phyloP scores from a whole-genome alignment of 768 basidiomycete species.

The Mycena albidolilacea region DNA sequence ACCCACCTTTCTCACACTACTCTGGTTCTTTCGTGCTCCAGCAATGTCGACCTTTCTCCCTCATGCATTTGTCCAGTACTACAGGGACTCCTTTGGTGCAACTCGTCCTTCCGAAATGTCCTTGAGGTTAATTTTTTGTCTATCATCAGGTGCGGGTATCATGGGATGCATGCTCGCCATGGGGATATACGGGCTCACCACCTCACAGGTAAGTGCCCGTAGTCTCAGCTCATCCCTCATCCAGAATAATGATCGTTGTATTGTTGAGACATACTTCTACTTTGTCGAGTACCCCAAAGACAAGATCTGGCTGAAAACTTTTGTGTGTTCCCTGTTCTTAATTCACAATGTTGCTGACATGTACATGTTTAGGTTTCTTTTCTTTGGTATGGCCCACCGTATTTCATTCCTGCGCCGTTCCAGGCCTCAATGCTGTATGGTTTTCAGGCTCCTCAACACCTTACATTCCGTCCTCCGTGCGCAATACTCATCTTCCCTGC shows the following conservation, averaged over 20 bases:
- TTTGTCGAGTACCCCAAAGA: not conserved
- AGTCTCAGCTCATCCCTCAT: not conserved
- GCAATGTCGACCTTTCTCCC: not conserved
- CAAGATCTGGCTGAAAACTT: not conserved
- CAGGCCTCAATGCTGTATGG: not conserved
- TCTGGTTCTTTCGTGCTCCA: not conserved
- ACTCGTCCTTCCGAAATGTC: not conserved
- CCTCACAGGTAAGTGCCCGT: not conserved
- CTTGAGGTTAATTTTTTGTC: not conserved
- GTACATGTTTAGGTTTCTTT: not conserved
- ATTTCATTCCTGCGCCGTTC: not conserved
- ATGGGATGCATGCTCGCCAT: not conserved
- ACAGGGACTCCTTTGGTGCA: not conserved
- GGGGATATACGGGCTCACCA: not conserved
- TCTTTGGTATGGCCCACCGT: not conserved
- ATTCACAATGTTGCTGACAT: not conserved
- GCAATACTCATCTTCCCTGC: not conserved
- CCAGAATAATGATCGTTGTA: not conserved
- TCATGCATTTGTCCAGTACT: not conserved
- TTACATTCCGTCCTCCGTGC: conserved; percentile 4
- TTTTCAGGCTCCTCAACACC: not conserved
- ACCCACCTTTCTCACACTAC: not conserved
- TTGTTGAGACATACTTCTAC: conserved; percentile 1
- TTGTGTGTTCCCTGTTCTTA: not conserved
- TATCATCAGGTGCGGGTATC: not conserved